Evolutionary conservation across 106 monocot species (phyloP).

Genomic region (Dioscorea alata): DNA sequence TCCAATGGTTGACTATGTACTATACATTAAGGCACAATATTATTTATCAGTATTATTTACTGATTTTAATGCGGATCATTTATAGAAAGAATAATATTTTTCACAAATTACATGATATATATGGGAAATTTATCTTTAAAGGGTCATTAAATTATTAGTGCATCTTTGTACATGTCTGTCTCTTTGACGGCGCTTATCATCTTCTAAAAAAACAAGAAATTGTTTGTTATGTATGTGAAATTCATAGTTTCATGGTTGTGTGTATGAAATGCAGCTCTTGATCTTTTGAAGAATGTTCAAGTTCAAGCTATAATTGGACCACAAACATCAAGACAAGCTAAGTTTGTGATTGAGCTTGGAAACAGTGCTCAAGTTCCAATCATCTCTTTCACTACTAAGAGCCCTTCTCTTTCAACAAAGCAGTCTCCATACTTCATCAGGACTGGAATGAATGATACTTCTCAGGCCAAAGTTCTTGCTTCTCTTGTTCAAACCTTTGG

Average conservation of each 20-base stretch:
- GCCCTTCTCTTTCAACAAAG: constrained; percentile 29
- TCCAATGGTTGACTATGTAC: too few species aligned
- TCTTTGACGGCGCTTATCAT: too few species aligned
- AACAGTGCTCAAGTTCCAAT: constrained; percentile 54
- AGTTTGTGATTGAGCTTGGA: constrained; percentile 58
- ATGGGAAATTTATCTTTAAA: too few species aligned
- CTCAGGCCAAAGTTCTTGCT: constrained; percentile 55
- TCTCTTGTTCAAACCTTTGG: constrained; percentile 42
- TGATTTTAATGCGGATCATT: too few species aligned
- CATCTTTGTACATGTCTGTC: too few species aligned
- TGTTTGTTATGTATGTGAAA: too few species aligned
- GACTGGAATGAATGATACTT: constrained; percentile 43
- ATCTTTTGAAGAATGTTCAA: constrained; percentile 56
- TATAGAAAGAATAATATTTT: too few species aligned
- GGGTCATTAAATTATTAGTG: too few species aligned
- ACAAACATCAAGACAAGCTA: constrained; percentile 53
- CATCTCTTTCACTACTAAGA: constrained; percentile 72
- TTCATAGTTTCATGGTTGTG: not conserved
- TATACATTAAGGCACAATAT: too few species aligned
- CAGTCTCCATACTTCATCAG: constrained; percentile 50
- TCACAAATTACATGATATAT: too few species aligned
- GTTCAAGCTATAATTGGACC: constrained; percentile 82
- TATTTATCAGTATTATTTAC: too few species aligned
- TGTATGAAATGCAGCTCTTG: constrained; percentile 42
- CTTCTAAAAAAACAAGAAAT: too few species aligned